Base-by-base conservation (phyloP, 2,329 filamentous ascomycete genomes). In the Bipolaris victoriae region DNA sequence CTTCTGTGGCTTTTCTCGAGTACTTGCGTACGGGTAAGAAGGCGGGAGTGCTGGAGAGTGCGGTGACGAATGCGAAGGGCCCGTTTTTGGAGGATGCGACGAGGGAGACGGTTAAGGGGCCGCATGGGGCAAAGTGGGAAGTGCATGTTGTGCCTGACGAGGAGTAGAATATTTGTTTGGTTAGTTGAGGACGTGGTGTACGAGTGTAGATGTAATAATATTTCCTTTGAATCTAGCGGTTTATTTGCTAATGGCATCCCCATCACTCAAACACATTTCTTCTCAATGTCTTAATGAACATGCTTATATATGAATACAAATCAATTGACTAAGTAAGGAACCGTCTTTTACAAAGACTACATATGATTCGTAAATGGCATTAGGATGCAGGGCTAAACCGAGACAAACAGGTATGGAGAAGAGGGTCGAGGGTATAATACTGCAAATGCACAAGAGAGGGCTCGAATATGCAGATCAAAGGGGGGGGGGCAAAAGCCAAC, bases 1-100 rank as follows among this genome's bases (percentile, higher is more conserved):
- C 86, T 1, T 82, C 86, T 0, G 73, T 82, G 45, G 83, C 85
- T 41, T 89, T 89, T 59, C 68, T 88, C 57, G 72, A 78, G 24
- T 87, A 81, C 60, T 49, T 81, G 39, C 67, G 71, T 24, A 67
- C 70, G 2, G 70, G 70, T 6, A 71, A 80, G 53, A 79, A 77
- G 62, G 73, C 71, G 6, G 81, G 82, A 0, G 66, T 88, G 29
- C 67, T 89, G 36, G 75, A 69, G 1, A 81, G 86, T 64, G 77
- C 77, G 37, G 81, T 81, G 3, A 80, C 76, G 16, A 79, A 79
- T 60, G 69, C 72, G 7, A n/a, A 36, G 24, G 55, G 55, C 6
- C 55, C 55, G 7, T 57, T 53, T 33, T 39, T 49, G 22, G 41
- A 47, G 4, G 45, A 46, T 3, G 26, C 33, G 15, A 33, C 33